These are phyloP conservation scores for Debaryomyces prosopidis DNA, from an alignment of 805 yeast species.

Conservation along the genomic window DNA sequence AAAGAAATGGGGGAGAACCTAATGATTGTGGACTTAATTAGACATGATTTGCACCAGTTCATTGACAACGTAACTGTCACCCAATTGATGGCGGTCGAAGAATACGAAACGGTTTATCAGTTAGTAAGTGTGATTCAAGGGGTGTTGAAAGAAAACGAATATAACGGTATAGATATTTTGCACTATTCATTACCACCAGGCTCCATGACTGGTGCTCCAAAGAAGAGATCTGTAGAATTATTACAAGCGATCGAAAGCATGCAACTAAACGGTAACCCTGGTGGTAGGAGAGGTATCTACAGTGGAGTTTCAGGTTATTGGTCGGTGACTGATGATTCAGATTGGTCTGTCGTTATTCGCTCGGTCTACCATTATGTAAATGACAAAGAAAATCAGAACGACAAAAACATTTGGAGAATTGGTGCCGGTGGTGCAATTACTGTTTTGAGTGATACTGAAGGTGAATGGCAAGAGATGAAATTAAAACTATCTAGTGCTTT, in stretches of 20 bases:
- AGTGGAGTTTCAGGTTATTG: slow-evolving; percentile 96
- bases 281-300: slow-evolving; percentile 75
- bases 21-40: slow-evolving; percentile 93
- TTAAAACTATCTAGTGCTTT: slow-evolving; percentile 78
- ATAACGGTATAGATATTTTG: slow-evolving; percentile 76
- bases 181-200: slow-evolving; percentile 91
- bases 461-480: slow-evolving; percentile 91
- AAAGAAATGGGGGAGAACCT: slow-evolving; percentile 95
- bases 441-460: slow-evolving; percentile 75
- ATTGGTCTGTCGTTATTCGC: slow-evolving; percentile 95
- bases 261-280: slow-evolving; percentile 29
- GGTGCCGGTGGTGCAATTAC: slow-evolving; percentile 99
- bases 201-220: slow-evolving; percentile 99
- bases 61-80: slow-evolving; percentile 67
- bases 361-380: slow-evolving; percentile 68
- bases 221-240: slow-evolving; percentile 85
- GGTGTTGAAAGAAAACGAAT: slow-evolving; percentile 33
- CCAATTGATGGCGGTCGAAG: slow-evolving; percentile 88
- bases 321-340: slow-evolving; percentile 83
- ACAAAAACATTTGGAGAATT: slow-evolving; percentile 60
- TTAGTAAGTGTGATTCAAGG: slow-evolving; percentile 89
- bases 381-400: slow-evolving; percentile 36
- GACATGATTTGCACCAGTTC: slow-evolving; percentile 82
- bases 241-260: slow-evolving; percentile 58
- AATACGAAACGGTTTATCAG: slow-evolving; percentile 87